These are phyloP conservation scores for Nigrospora oryzae DNA, from an alignment of 2,329 filamentous ascomycete species.

Conservation along the genomic window DNA sequence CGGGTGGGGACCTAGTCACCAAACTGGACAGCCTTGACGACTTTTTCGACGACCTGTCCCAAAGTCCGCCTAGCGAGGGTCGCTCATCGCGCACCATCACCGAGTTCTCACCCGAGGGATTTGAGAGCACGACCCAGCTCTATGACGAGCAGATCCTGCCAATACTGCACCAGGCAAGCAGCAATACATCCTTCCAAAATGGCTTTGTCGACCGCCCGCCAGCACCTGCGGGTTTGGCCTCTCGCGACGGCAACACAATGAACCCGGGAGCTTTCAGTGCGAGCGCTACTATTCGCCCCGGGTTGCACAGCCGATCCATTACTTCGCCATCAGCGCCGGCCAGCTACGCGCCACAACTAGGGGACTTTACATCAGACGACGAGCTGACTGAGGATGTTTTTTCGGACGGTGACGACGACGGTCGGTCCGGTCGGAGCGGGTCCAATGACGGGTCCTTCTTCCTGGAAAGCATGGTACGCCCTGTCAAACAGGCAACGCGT, in stretches of 20 bases:
- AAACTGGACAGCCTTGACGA: conserved; percentile 74
- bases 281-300: conserved; percentile 45
- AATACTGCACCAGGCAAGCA: conserved; percentile 79
- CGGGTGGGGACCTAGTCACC: conserved; percentile 68
- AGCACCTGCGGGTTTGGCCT: conserved; percentile 29
- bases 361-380: conserved; percentile 66
- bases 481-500: conserved; percentile 46
- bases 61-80: conserved; percentile 52
- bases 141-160: conserved; percentile 92
- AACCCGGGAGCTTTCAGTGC: conserved; percentile 50
- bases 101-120: conserved; percentile 55
- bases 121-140: conserved; percentile 69
- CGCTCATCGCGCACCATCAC: conserved; percentile 55
- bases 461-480: conserved; percentile 53
- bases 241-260: conserved; percentile 56
- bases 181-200: conserved; percentile 76
- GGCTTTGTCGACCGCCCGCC: conserved; percentile 67
- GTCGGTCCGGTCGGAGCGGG: conserved; percentile 17
- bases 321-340: conserved; percentile 66
- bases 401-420: conserved; percentile 65
- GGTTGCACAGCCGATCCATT: conserved; percentile 71
- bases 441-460: conserved; percentile 41
- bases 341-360: conserved; percentile 44
- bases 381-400: conserved; percentile 66
- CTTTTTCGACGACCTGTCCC: conserved; percentile 65